These are phyloP conservation scores for Mycena galericulata DNA, from an alignment of 768 basidiomycete genomes.

Conservation along the genomic window DNA sequence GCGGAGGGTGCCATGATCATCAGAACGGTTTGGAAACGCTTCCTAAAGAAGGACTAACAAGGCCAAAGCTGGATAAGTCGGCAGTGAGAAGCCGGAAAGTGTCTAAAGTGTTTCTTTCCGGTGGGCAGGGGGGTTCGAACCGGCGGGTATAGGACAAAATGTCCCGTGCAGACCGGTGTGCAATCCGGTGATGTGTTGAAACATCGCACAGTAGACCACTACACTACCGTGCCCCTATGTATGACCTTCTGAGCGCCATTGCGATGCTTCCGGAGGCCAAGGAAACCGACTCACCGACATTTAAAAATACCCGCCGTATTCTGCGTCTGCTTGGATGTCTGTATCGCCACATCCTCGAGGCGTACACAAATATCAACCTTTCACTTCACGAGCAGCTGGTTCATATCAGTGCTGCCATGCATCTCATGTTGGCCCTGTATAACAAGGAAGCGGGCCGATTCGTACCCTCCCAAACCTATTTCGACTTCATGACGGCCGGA, in stretches of 20 bases:
- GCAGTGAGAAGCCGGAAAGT: too few relatives aligned
- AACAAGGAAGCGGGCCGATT: constrained; percentile 14
- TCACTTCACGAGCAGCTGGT: constrained; percentile 4
- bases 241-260: constrained; percentile 10
- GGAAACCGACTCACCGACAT: background rate
- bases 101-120: too few relatives aligned
- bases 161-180: too few relatives aligned
- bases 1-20: too few relatives aligned
- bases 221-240: too few relatives aligned
- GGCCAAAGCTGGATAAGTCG: too few relatives aligned
- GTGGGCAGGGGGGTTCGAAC: too few relatives aligned
- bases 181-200: too few relatives aligned
- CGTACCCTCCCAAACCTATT: constrained; percentile 29
- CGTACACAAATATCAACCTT: constrained; percentile 7
- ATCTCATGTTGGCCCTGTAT: constrained; percentile 9
- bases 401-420: constrained; percentile 4
- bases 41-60: too few relatives aligned
- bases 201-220: too few relatives aligned
- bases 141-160: too few relatives aligned
- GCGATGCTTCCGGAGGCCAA: background rate
- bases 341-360: constrained; percentile 13
- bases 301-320: constrained; percentile 7
- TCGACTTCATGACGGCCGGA: constrained; percentile 35
- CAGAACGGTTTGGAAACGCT: too few relatives aligned
- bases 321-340: background rate